Conservation (phyloP, 2,329 filamentous ascomycete genomes). For the Leptodontidium sp. region DNA sequence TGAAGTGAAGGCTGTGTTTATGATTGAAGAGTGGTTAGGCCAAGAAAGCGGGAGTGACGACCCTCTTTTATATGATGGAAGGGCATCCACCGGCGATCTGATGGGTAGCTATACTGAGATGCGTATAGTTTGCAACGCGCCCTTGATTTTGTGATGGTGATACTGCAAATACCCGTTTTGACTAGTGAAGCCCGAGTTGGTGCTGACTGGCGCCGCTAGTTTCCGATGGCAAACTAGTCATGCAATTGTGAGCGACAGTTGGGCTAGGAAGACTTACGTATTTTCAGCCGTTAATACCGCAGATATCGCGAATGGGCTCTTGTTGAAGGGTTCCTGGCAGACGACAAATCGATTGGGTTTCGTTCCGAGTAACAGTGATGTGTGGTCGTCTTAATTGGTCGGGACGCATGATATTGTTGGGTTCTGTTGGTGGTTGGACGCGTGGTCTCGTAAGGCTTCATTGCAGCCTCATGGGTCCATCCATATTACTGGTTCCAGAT, state of each 20-base stretch:
- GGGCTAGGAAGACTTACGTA: neutral
- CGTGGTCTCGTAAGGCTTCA: too few relatives aligned
- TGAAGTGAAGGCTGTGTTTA: neutral
- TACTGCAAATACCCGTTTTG: neutral
- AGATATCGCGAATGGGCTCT: too few relatives aligned
- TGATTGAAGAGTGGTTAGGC: neutral
- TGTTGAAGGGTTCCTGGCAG: too few relatives aligned
- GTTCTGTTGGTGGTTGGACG: neutral
- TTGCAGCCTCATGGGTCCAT: too few relatives aligned
- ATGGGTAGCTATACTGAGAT: neutral
- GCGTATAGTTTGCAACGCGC: neutral
- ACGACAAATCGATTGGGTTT: too few relatives aligned
- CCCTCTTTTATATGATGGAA: neutral
- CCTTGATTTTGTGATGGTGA: neutral
- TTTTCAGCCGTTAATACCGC: too few relatives aligned
- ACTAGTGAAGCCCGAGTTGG: neutral
- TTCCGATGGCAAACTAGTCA: neutral
- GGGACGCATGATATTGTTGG: neutral
- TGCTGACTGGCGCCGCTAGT: neutral
- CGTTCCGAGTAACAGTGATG: too few relatives aligned
- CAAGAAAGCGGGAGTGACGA: neutral
- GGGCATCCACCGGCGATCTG: neutral
- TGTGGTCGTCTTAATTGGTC: neutral
- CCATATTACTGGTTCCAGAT: too few relatives aligned
- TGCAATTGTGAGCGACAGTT: neutral